Evolutionary conservation across 768 basidiomycete genomes (phyloP), one percentile per base, ranked within the genome.

Genomic region (Pholiota microspora): DNA sequence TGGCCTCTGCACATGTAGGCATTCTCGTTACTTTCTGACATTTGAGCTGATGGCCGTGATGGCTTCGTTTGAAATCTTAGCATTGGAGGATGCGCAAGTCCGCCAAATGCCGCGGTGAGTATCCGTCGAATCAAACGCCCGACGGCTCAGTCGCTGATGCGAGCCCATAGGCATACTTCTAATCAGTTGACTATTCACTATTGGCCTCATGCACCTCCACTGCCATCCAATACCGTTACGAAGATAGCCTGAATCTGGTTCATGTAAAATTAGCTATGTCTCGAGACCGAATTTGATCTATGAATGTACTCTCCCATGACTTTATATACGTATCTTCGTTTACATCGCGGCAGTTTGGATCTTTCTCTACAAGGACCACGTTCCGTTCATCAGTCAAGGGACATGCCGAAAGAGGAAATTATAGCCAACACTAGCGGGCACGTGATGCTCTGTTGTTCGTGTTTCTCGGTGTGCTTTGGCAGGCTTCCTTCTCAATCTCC

Each of bases 1-100:
- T 88, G 84, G 85, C 86, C 87, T 0, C 71, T 90, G 57, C 80
- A 86, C 65, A 81, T 89, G 85, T 86, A 59, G 61, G 83, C 53
- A 7, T 23, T 46, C 35, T 4, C 25, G 68, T 50, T 44, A 9
- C 40, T 29, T 18, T 46, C 31, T 50, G 35, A n/a, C 45, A 46
- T 13, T 12, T 10, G 16, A 23, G 18, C 45, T 32, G n/a, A 47
- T 36, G 25, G n/a, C 45, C 51, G 25, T 56, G 29, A 35, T 51
- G 34, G 56, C 23, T 48, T 57, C 38, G n/a, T 42, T 23, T 42
- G 1, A 21, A 34, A 8, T 27, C n/a, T 8, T 40, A 84, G 85
- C 45, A 80, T 86, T 23, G 85, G 85, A 10, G 86, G 85, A 15
- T 80, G 81, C 48, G 86, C 85, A 2, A 87, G 84, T 62, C 86